These are phyloP conservation scores for Hanseniaspora clermontiae DNA, from an alignment of 805 yeast genomes.

Conservation along the genomic window DNA sequence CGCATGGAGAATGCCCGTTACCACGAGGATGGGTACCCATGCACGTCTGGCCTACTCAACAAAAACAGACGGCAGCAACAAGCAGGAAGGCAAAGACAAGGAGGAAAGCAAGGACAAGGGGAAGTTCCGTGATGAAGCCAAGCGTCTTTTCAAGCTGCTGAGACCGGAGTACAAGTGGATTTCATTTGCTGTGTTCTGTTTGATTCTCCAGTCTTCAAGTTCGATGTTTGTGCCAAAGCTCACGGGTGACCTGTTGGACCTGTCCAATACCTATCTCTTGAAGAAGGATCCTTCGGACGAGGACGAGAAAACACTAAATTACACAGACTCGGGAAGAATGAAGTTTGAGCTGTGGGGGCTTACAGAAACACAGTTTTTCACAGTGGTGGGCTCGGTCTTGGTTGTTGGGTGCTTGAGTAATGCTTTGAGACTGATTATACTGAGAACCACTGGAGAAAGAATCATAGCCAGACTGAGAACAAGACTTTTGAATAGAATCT, in stretches of 20 bases:
- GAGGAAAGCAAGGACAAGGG: not conserved
- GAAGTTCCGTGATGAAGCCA: conserved; percentile 12
- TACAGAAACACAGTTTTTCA: conserved; percentile 50
- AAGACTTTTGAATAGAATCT: conserved; percentile 58
- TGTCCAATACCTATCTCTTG: conserved; percentile 27
- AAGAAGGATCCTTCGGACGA: conserved; percentile 22
- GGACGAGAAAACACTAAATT: not conserved
- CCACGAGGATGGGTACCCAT: no score
- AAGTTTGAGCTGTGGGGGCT: conserved; percentile 40
- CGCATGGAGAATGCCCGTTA: no score
- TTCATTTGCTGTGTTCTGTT: conserved; percentile 45
- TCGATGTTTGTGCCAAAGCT: conserved; percentile 64
- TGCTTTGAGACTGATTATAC: conserved; percentile 61
- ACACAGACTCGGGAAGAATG: conserved; percentile 16
- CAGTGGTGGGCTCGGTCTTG: conserved; percentile 49
- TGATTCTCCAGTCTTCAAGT: conserved; percentile 5
- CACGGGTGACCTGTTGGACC: conserved; percentile 77
- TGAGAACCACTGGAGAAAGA: conserved; percentile 74
- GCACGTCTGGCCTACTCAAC: no score
- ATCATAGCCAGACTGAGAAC: conserved; percentile 75
- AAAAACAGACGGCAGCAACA: not conserved
- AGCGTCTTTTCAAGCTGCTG: conserved; percentile 42
- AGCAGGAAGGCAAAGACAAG: not conserved
- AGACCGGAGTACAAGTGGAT: conserved; percentile 45
- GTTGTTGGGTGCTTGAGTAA: conserved; percentile 65